Percentiles rank a stretch among this genome's conserved stretches.
These are phyloP conservation scores for Aspergillus bombycis DNA, from an alignment of 2,329 filamentous ascomycete species.

Conservation along the genomic window DNA sequence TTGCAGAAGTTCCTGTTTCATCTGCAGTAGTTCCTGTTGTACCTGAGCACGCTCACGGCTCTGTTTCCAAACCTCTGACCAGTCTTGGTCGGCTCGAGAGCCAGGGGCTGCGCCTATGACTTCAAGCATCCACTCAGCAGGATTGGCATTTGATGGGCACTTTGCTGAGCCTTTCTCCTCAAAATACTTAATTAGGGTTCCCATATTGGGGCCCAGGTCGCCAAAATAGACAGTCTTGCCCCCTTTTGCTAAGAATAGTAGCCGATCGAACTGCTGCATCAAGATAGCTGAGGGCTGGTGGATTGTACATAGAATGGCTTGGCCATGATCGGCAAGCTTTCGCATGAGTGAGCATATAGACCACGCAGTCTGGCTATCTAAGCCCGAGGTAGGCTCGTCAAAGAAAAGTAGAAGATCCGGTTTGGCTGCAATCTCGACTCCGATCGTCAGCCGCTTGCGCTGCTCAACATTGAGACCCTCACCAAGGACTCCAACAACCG, in stretches of 20 bases:
- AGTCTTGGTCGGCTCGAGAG: constrained; percentile 62
- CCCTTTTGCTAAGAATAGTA: constrained; percentile 65
- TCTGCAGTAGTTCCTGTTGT: constrained; percentile 52
- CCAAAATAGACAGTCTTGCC: constrained; percentile 71
- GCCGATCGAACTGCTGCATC: constrained; percentile 76
- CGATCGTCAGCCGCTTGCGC: constrained; percentile 79
- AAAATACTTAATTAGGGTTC: constrained; percentile 64
- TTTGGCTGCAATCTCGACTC: constrained; percentile 89
- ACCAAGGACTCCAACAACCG: constrained; percentile 82
- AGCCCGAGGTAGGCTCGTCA: constrained; percentile 89
- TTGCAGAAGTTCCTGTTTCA: constrained; percentile 32
- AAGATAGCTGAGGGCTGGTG: constrained; percentile 91
- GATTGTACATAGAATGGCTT: constrained; percentile 90
- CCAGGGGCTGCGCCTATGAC: constrained; percentile 62
- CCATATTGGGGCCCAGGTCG: constrained; percentile 61
- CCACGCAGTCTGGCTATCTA: constrained; percentile 90
- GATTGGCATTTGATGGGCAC: constrained; percentile 66
- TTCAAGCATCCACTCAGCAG: constrained; percentile 68
- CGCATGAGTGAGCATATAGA: constrained; percentile 82
- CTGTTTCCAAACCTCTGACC: constrained; percentile 64
- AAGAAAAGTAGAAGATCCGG: constrained; percentile 85
- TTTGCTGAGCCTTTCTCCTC: constrained; percentile 61
- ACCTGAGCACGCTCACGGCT: constrained; percentile 55
- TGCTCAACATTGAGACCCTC: constrained; percentile 69
- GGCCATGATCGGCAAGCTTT: constrained; percentile 85